phyloP scores from a whole-genome alignment of 805 yeast species.

The Pichia thaimueangensis region DNA sequence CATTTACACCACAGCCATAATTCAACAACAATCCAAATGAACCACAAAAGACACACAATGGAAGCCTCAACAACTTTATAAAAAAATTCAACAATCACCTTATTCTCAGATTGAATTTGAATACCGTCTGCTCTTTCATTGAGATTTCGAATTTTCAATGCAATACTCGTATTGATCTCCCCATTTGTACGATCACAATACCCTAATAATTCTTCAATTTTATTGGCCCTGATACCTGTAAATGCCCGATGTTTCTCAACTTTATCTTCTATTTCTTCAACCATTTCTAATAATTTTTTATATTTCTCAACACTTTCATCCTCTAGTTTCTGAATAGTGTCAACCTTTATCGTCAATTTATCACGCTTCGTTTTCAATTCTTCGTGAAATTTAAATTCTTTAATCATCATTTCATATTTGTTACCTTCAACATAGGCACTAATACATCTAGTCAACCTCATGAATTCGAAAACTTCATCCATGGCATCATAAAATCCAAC shows the following conservation, averaged over 20 bases:
- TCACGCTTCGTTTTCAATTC: not conserved
- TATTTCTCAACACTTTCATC: slow-evolving; percentile 21
- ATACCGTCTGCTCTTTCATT: slow-evolving; percentile 42
- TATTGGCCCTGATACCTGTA: slow-evolving; percentile 29
- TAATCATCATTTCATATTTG: slow-evolving; percentile 3
- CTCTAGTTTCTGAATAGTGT: slow-evolving; percentile 28
- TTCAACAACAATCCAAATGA: slow-evolving; percentile 53
- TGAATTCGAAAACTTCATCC: slow-evolving; percentile 6
- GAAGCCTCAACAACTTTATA: slow-evolving; percentile 45
- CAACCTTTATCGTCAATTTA: slow-evolving; percentile 21
- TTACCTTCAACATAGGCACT: slow-evolving; percentile 3
- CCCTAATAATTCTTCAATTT: slow-evolving; percentile 55
- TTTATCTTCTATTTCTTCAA: slow-evolving; percentile 18
- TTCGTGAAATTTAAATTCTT: not conserved
- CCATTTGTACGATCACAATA: slow-evolving; percentile 64
- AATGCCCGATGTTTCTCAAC: slow-evolving; percentile 19
- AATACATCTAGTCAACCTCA: not conserved
- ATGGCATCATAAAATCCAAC: slow-evolving; percentile 3
- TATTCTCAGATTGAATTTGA: slow-evolving; percentile 21
- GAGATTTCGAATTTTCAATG: slow-evolving; percentile 52
- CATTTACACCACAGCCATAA: slow-evolving; percentile 33
- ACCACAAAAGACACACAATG: slow-evolving; percentile 46
- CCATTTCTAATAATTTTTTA: slow-evolving; percentile 12
- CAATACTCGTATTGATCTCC: slow-evolving; percentile 65
- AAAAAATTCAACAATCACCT: slow-evolving; percentile 31